Base-by-base conservation (phyloP, 805 yeast species). In the Starmerella roubikii region DNA sequence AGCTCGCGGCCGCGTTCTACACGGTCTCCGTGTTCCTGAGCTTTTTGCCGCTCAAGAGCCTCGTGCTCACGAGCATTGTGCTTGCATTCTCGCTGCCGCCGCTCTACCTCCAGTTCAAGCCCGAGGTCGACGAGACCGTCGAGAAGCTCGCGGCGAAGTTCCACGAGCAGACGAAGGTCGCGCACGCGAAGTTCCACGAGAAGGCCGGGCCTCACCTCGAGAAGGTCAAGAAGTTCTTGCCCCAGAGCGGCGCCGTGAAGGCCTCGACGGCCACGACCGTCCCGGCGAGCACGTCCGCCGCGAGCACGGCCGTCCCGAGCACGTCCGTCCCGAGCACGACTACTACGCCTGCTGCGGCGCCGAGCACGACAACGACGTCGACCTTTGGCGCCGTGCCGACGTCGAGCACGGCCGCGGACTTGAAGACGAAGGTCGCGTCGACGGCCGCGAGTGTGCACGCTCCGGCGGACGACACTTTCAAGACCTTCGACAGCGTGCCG, bases 71-170 rank as follows among this genome's bases (percentile, higher is more conserved):
- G 35, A 58, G 73, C 32, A 74, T 76, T 35, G 59, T 81, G 35
- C 55, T 66, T 17, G 68, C 78, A 13, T 88, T 88, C 69, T 61
- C 93, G 32, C 64, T 72, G 32, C 97, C 97, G 42, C 72, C 70
- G 22, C 54, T 78, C 46, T 88, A 86, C 68, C 63, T 72, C 52
- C 68, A 69, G 50, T 75, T 80, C 71, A 76, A 83, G 69, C 68
- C 68, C 54, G 78, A 81, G 66, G 79, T 86, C 54, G 85, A 80
- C 62, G 71, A 71, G 30, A 47, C 47, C 28, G 34, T 58, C 20
- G 51, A 41, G 28, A 28, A 40, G 24, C 51, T 44, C 26, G 49
- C 43, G 40, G 46, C 40, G 33, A 50, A 54, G 36, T 50, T 51
- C 31, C 49, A 49, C 40, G 43, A 34, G 30, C 53, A 55, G 39